A percentile compares a stretch with the other conserved stretches of the same genome.
Evolutionary conservation across 1,284 basidiomycete genomes (phyloP).

Genomic region (Agaricales sp.): DNA sequence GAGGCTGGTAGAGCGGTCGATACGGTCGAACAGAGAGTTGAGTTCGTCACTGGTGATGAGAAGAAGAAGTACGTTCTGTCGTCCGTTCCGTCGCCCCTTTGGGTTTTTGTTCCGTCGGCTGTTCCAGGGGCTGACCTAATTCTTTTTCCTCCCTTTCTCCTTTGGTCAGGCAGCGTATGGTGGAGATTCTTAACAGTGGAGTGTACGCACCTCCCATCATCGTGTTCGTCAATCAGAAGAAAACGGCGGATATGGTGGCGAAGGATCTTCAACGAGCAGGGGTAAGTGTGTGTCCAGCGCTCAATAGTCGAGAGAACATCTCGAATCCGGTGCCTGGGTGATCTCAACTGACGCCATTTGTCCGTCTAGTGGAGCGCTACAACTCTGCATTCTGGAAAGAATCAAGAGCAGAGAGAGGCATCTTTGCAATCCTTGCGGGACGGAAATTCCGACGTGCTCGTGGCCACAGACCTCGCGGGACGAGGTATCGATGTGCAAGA

Average conservation of each 20-base stretch:
- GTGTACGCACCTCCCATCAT: conserved; percentile 88
- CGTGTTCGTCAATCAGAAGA: conserved; percentile 99
- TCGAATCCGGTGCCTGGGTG: too few relatives aligned
- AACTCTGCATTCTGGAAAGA: conserved; percentile 94
- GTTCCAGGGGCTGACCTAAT: background rate
- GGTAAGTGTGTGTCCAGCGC: conserved; percentile 34
- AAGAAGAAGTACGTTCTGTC: conserved; percentile 72
- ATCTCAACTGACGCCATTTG: too few relatives aligned
- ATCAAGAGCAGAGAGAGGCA: conserved; percentile 93
- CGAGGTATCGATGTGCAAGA: conserved; percentile 98
- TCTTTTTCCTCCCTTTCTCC: conserved; percentile 8
- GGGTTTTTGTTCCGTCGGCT: background rate
- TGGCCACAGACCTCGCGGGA: conserved; percentile 96
- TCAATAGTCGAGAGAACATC: too few relatives aligned
- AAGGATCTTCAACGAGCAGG: conserved; percentile 84
- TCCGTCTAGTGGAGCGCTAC: conserved; percentile 66
- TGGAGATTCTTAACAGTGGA: conserved; percentile 86
- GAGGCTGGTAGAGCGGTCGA: conserved; percentile 97
- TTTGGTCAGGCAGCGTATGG: conserved; percentile 53
- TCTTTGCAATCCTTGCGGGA: conserved; percentile 79
- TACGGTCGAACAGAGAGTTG: conserved; percentile 93
- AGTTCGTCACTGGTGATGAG: conserved; percentile 89
- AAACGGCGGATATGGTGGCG: conserved; percentile 93
- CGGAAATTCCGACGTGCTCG: conserved; percentile 78
- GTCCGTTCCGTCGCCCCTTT: conserved; percentile 1